Base-by-base conservation (phyloP, 306 rosid genomes). In the Cajanus cajan region DNA sequence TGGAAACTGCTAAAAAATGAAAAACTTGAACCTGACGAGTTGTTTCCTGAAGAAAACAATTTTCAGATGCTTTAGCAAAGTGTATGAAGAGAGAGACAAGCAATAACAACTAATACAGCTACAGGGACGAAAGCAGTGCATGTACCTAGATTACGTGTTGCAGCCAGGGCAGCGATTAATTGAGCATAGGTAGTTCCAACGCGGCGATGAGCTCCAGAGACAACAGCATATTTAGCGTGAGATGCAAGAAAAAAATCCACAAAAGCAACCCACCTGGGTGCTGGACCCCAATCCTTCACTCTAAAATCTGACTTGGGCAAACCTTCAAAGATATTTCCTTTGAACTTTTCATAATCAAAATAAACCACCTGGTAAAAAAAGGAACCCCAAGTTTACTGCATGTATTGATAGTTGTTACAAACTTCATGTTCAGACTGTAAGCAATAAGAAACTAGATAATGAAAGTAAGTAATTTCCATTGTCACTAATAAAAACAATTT, bases 211-310 rank as follows among this genome's bases (percentile, higher is more conserved):
- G 98, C 98, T 76, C 97, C 98, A 2, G 98, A 90, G 39, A 92
- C 83, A 68, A 87, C 90, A 37, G 91, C 97, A 85, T 87, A 82
- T 68, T 85, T 90, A 58, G 98, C 97, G 0, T 90, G 93, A 41
- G 98, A 88, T 18, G 98, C 98, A 31, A 94, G 97, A 82, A 94
- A 94, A 83, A 94, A 94, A 77, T 94, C 97, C 34, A 94, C 98
- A 87, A 94, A 94, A 44, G 97, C 98, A 82, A 94, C 98, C 98
- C 97, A 92, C 85, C 98, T 90, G 33, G 98, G 98, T 16, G 98
- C 94, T 1, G 98, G 96, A 47, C 98, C 97, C 97, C 98, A 94
- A 68, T 94, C 98, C 88, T 86, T 94, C 68, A 63, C 90, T 85
- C 98, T 92, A 82, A 94, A 94, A 15, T 89, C 91, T 28, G 65